A percentile compares a stretch with the other conserved stretches of the same genome.
Evolutionary conservation across 140 eudicot species (phyloP).

Genomic region (Cichorium intybus): DNA sequence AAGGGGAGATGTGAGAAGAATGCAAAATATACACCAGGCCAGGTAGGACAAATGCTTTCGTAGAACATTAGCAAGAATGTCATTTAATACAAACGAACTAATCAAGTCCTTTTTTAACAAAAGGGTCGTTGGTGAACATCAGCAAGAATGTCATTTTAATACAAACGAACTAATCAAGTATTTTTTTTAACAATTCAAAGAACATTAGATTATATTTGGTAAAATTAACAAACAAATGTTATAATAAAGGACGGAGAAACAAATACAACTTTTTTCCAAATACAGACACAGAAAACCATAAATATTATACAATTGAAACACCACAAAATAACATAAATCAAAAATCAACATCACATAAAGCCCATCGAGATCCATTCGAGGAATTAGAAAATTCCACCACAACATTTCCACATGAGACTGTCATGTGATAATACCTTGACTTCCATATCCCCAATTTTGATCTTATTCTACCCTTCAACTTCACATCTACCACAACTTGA

Average conservation of each 20-base stretch:
- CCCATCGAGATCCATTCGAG: slow-evolving; percentile 33
- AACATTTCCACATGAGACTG: slow-evolving; percentile 50
- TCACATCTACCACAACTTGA: slow-evolving; percentile 46
- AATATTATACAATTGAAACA: background rate
- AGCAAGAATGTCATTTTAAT: background rate
- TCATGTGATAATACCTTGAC: slow-evolving; percentile 44
- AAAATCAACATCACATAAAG: slow-evolving; percentile 48
- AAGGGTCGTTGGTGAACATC: background rate
- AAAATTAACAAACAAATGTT: background rate
- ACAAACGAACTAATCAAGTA: background rate
- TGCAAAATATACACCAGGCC: too few species aligned
- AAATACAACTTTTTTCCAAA: too few species aligned
- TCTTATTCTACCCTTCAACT: slow-evolving; percentile 49
- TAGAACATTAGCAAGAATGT: too few species aligned
- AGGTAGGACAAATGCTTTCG: too few species aligned
- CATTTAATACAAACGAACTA: too few species aligned
- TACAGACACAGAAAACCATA: background rate
- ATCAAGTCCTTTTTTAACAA: too few species aligned
- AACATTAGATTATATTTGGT: background rate
- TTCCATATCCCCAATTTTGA: slow-evolving; percentile 55
- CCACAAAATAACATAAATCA: slow-evolving; percentile 7
- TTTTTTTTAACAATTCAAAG: background rate
- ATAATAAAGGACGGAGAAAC: background rate
- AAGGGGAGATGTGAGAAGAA: too few species aligned
- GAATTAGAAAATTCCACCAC: slow-evolving; percentile 32